A percentile compares a stretch with the other conserved stretches of the same genome.
Evolutionary conservation across 1,284 basidiomycete genomes (phyloP).

Genomic region (Rhodotorula sp.): DNA sequence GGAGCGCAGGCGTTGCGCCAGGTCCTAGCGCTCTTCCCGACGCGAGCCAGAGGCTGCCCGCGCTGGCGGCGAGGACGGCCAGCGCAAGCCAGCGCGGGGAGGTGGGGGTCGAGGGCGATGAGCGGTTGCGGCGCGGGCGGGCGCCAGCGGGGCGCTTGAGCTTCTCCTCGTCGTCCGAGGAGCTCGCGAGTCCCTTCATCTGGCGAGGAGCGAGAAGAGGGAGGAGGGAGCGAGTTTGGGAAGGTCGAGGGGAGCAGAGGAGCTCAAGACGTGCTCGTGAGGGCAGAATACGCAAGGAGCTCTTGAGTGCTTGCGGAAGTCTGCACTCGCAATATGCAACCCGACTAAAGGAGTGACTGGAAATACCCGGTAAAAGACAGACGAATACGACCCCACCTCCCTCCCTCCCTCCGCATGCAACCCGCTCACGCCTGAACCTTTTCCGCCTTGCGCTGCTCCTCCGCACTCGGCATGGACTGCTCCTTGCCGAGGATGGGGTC

Average conservation of each 20-base stretch:
- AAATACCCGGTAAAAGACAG: neutral
- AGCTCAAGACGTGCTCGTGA: neutral
- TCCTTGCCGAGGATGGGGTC: conserved; percentile 48
- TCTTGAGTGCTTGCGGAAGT: too few species aligned
- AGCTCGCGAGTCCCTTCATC: neutral
- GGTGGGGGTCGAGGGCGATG: neutral
- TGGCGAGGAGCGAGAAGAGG: neutral
- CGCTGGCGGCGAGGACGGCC: neutral
- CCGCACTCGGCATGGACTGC: conserved; percentile 34
- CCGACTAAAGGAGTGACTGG: neutral
- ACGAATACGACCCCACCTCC: too few species aligned
- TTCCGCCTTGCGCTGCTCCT: neutral
- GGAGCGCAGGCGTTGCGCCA: neutral
- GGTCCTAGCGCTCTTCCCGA: neutral
- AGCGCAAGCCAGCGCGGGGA: neutral
- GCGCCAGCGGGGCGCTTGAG: neutral
- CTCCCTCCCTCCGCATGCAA: neutral
- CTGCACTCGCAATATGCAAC: neutral
- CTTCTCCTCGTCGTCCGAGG: conserved; percentile 26
- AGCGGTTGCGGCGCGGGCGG: neutral
- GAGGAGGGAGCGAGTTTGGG: neutral
- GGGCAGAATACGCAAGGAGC: neutral
- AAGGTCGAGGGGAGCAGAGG: neutral
- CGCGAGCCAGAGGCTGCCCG: neutral
- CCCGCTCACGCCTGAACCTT: neutral